A percentile compares a stretch with the other conserved stretches of the same genome.
Evolutionary conservation across 371 early-diverging fungal genomes (phyloP).

Genomic region (Mortierella sp.): DNA sequence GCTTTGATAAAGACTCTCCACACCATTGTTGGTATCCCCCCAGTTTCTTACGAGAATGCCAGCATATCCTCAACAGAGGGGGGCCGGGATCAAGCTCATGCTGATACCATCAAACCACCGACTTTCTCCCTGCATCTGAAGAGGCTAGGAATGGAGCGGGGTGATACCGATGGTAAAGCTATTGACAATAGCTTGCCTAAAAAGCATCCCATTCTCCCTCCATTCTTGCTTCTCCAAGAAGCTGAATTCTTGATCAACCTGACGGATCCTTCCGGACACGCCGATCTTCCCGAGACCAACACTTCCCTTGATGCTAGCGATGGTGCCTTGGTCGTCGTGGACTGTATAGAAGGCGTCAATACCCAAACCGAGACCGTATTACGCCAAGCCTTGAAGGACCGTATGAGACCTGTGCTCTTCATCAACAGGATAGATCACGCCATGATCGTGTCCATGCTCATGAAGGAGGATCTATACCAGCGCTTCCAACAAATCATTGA

Average conservation of each 20-base stretch:
- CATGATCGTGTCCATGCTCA: constrained; percentile 96
- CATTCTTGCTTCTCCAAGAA: constrained; percentile 58
- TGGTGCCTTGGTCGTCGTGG: constrained; percentile 99
- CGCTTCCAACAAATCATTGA: constrained; percentile 94
- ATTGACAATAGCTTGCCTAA: no score
- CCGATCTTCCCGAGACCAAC: constrained; percentile 99
- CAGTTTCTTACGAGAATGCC: neutral
- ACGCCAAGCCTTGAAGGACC: constrained; percentile 99
- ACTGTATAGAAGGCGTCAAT: constrained; percentile 99
- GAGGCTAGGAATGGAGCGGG: constrained; percentile 86
- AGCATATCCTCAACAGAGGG: no score
- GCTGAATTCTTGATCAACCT: constrained; percentile 99
- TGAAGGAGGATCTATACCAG: constrained; percentile 96
- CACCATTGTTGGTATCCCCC: constrained; percentile 33
- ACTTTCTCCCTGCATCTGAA: constrained; percentile 99
- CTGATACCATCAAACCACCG: constrained; percentile 99
- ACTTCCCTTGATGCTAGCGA: constrained; percentile 99
- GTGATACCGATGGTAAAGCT: no score
- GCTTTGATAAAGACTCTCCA: constrained; percentile 98
- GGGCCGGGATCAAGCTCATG: constrained; percentile 99
- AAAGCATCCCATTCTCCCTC: no score
- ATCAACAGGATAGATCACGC: constrained; percentile 99
- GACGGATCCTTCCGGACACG: constrained; percentile 99
- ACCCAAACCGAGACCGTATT: constrained; percentile 99
- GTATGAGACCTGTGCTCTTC: constrained; percentile 98